phyloP scores from a whole-genome alignment of 2,329 filamentous ascomycete genomes.

The Fusarium newnesense region DNA sequence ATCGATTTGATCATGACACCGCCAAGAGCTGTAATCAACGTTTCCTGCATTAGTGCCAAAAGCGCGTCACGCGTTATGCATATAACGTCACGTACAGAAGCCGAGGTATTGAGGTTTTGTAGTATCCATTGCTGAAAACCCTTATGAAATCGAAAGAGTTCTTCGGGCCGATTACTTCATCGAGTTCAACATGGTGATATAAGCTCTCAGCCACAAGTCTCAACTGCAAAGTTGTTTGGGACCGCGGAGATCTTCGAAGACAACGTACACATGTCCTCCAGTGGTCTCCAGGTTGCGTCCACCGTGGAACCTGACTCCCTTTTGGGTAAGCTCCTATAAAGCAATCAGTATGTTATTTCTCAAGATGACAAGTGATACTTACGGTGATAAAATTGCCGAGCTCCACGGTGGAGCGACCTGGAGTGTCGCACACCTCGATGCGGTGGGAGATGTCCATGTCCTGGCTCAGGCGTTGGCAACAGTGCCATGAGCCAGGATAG shows the following conservation, averaged over 20 bases:
- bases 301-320: slow-evolving; percentile 51
- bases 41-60: no score
- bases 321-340: slow-evolving; percentile 52
- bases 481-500: no score
- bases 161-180: no score
- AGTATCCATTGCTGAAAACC: no score
- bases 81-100: no score
- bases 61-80: no score
- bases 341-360: slow-evolving; percentile 17
- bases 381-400: slow-evolving; percentile 59
- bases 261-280: slow-evolving; percentile 60
- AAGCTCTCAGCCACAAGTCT: no score
- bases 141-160: no score
- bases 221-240: not conserved
- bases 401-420: slow-evolving; percentile 48
- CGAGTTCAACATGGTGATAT: no score
- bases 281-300: slow-evolving; percentile 49
- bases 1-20: no score
- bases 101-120: no score
- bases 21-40: no score
- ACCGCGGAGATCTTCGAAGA: slow-evolving; percentile 68
- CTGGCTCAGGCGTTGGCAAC: slow-evolving; percentile 51
- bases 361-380: slow-evolving; percentile 34
- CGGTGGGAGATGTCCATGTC: slow-evolving; percentile 59
- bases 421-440: slow-evolving; percentile 53